Conservation (phyloP, 2,329 filamentous ascomycete species). For the Rutstroemia sp. region DNA sequence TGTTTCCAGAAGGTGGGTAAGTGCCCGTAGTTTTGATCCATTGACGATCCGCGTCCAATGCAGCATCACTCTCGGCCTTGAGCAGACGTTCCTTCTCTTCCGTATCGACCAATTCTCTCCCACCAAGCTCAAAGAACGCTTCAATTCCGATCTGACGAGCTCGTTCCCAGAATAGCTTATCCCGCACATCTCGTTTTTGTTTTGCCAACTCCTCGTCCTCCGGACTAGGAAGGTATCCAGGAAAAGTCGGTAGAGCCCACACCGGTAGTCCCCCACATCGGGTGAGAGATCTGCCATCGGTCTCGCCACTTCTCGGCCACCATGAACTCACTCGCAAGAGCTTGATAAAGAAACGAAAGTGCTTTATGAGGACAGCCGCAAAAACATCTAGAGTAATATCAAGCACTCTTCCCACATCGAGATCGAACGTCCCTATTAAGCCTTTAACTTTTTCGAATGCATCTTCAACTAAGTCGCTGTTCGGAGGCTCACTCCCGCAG, state of each 20-base stretch:
- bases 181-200: constrained; percentile 54
- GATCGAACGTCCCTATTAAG: constrained; percentile 91
- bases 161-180: constrained; percentile 72
- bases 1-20: constrained; percentile 77
- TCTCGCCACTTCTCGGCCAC: constrained; percentile 70
- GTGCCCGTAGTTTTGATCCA: constrained; percentile 81
- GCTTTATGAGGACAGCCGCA: constrained; percentile 85
- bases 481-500: constrained; percentile 67
- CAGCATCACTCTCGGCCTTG: constrained; percentile 31
- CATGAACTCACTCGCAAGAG: constrained; percentile 87
- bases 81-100: constrained; percentile 42
- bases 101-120: constrained; percentile 55
- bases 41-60: constrained; percentile 49
- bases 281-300: constrained; percentile 35
- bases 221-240: constrained; percentile 55
- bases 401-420: constrained; percentile 89
- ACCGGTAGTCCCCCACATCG: constrained; percentile 61
- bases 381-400: constrained; percentile 95
- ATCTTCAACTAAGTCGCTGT: constrained; percentile 68
- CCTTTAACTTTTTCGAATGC: constrained; percentile 91
- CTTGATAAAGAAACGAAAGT: constrained; percentile 91
- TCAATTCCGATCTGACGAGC: constrained; percentile 69
- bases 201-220: constrained; percentile 58
- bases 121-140: constrained; percentile 86
- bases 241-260: constrained; percentile 74